Evolutionary conservation across 306 rosid species (phyloP), one percentile per base, ranked within the genome.

Genomic region (Styphnolobium japonicum): DNA sequence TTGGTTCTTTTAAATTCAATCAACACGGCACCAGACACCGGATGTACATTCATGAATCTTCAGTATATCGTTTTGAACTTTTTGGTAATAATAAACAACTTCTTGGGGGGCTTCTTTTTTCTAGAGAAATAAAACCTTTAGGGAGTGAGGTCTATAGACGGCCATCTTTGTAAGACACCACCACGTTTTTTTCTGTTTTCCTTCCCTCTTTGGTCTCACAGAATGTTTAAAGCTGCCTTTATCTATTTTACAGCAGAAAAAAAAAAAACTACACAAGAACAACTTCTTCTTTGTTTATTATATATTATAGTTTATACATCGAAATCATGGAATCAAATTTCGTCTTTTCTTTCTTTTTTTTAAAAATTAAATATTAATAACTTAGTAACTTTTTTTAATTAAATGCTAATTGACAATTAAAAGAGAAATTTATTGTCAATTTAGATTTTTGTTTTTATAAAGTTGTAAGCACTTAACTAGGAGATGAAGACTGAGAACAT

Each of bases 221-320:
- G 34, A 75, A 61, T 29, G 71, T 45, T 19, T 65, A 46, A 65
- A 73, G 53, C 19, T 34, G n/a, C 29, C 70, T 60, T 79, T 40
- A 14, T 81, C 29, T 10, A 21, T 14, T 63, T 19, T 8, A 33
- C 4, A 29, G 5, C 6, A 42, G 0, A 27, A 6, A 29, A 14
- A 33, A 1, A 62, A 56, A 75, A 31, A 67, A 57, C 3, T 14
- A 23, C 12, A 56, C 33, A 43, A 42, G 16, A 49, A 33, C 65
- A 18, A 3, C 37, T 56, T 43, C n/a, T 61, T 27, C 2, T 46
- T 33, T 43, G 16, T 5, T 27, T 69, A 14, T 7, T 65, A 14
- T 70, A 60, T 22, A 11, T 25, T 52, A 37, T 37, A 29, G 7
- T 12, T 31, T 64, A 64, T 48, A 6, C 46, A 77, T 65, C 3